A percentile compares a stretch with the other conserved stretches of the same genome.
These are phyloP conservation scores for Amphirosellinia nigrospora DNA, from an alignment of 495 filamentous ascomycete genomes.

Conservation along the genomic window DNA sequence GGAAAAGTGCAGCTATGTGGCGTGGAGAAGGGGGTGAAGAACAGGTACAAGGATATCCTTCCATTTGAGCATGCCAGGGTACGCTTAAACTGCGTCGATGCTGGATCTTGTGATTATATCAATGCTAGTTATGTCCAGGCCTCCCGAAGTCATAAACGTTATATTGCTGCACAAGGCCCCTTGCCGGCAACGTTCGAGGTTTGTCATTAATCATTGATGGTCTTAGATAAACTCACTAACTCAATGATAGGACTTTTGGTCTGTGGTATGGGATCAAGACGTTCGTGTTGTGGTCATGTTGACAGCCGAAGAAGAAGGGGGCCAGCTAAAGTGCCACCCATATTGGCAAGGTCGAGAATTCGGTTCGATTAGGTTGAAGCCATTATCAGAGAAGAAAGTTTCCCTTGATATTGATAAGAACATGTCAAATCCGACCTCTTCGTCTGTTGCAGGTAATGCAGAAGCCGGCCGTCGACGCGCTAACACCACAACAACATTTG, in stretches of 20 bases:
- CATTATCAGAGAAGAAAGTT: constrained; percentile 79
- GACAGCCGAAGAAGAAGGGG: constrained; percentile 93
- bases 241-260: constrained; percentile 89
- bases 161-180: constrained; percentile 95
- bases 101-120: constrained; percentile 90
- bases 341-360: constrained; percentile 88
- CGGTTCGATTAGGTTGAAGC: constrained; percentile 77
- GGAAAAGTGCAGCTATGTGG: constrained; percentile 70
- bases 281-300: constrained; percentile 93
- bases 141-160: constrained; percentile 78
- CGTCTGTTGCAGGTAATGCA: constrained; percentile 31
- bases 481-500: constrained; percentile 34
- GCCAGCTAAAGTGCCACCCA: constrained; percentile 91
- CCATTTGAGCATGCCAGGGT: constrained; percentile 95
- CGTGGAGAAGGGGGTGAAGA: constrained; percentile 93
- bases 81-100: constrained; percentile 69
- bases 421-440: constrained; percentile 37
- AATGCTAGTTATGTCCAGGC: constrained; percentile 89
- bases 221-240: constrained; percentile 44
- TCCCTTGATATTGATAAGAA: constrained; percentile 70
- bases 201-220: constrained; percentile 47
- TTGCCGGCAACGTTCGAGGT: constrained; percentile 91
- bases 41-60: constrained; percentile 96
- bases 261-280: constrained; percentile 95
- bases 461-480: constrained; percentile 40